These are phyloP conservation scores for Pleurotus platypus DNA, from an alignment of 768 basidiomycete genomes.

Conservation along the genomic window DNA sequence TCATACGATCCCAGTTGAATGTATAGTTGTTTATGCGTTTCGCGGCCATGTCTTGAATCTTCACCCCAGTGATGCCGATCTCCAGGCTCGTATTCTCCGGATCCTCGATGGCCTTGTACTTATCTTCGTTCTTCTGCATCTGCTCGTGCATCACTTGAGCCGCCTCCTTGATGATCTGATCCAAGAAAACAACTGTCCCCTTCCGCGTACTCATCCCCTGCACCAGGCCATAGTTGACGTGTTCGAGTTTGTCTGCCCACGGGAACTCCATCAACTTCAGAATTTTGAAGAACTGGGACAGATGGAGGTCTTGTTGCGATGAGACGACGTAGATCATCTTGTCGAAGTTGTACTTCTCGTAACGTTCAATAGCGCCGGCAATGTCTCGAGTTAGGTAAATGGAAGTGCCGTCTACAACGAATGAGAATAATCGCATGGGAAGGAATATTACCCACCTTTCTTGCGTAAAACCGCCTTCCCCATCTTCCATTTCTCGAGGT, in stretches of 20 bases:
- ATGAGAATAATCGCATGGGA: background rate
- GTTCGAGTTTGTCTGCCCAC: constrained; percentile 80
- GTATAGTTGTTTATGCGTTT: constrained; percentile 95
- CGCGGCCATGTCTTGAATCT: constrained; percentile 96
- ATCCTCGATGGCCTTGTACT: constrained; percentile 85
- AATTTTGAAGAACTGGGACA: constrained; percentile 91
- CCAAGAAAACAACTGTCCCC: constrained; percentile 92
- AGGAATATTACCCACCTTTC: constrained; percentile 46
- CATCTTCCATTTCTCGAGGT: constrained; percentile 87
- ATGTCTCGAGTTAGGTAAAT: constrained; percentile 96
- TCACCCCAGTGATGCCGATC: constrained; percentile 92
- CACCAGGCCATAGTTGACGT: constrained; percentile 90
- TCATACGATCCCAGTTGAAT: constrained; percentile 93
- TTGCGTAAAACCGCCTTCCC: constrained; percentile 90
- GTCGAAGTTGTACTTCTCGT: constrained; percentile 82
- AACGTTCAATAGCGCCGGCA: constrained; percentile 88
- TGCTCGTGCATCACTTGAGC: constrained; percentile 91
- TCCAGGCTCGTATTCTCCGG: constrained; percentile 76
- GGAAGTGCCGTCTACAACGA: constrained; percentile 74
- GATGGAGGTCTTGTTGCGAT: constrained; percentile 82
- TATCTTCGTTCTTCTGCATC: constrained; percentile 93
- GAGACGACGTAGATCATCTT: constrained; percentile 94
- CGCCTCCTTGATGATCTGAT: constrained; percentile 90
- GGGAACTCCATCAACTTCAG: constrained; percentile 86
- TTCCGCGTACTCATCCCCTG: constrained; percentile 93